Evolutionary conservation across 2,329 filamentous ascomycete genomes (phyloP), one percentile per base, ranked within the genome.

Genomic region (Pseudopyrenochaeta lycopersici): DNA sequence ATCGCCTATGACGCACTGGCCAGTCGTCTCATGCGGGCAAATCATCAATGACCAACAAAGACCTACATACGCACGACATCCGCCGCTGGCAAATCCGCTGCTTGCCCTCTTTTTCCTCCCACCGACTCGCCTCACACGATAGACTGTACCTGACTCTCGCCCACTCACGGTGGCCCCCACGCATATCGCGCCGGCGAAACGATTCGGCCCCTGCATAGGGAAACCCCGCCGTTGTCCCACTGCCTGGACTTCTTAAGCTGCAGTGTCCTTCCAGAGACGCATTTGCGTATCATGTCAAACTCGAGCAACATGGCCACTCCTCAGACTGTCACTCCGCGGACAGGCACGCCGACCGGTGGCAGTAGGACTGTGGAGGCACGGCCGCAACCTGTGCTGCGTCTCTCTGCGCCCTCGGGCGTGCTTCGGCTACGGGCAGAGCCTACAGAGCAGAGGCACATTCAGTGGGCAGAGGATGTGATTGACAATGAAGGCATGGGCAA

Each of bases 401-500:
- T 73, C 14, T 70, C 65, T 29, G 62, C 72, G n/a, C 67, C 72
- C 14, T 71, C 73, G 17, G 73, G 70, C 14, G 73, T 73, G 9
- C 67, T 77, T 14, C 72, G 73, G 36, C 71, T 82, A 7, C 77
- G 80, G 47, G 78, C 76, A 42, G 72, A 75, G 49, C 71, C 76
- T 0, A 63, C 70, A 14, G 71, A 79, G 47, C 75, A 80, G 15
- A 83, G 88, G 46, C 87, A 86, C 43, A 95, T 99, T 50, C 88
- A 90, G 75, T 99, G 95, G 95, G 92, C 92, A 6, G 91, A 95
- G 70, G 90, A 91, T 69, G 93, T 97, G 6, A 83, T 99, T 2
- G 93, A 99, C 77, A 99, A 99, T 71, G 95, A 99, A 77, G 92
- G 92, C 3, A 84, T 98, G 75, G 92, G 92, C 7, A 90, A 91